These are phyloP conservation scores for Seiridium unicorne DNA, from an alignment of 2,329 filamentous ascomycete species.

Conservation along the genomic window DNA sequence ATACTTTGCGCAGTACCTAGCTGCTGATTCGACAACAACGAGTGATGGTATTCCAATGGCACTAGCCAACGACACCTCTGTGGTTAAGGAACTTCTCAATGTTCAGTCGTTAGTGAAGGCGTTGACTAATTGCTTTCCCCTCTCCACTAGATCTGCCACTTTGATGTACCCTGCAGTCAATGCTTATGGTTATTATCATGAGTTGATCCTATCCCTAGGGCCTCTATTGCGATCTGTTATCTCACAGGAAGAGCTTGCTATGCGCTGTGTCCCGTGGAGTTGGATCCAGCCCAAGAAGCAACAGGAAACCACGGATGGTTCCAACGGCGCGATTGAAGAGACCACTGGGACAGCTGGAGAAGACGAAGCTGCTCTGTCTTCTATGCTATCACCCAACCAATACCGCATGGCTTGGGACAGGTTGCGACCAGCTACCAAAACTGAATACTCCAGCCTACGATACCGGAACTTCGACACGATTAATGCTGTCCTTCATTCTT, in stretches of 20 bases:
- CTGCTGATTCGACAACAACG: constrained; percentile 31
- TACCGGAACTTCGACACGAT: constrained; percentile 76
- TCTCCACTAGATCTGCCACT: constrained; percentile 61
- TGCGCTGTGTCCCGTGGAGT: constrained; percentile 69
- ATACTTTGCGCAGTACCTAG: constrained; percentile 71
- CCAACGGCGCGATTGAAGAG: constrained; percentile 9
- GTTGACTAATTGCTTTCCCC: constrained; percentile 72
- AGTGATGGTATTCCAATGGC: constrained; percentile 35
- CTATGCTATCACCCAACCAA: constrained; percentile 20
- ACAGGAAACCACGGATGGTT: constrained; percentile 15
- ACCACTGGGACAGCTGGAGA: constrained; percentile 13
- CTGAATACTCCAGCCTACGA: constrained; percentile 32
- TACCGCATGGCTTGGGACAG: constrained; percentile 22
- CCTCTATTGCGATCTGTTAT: constrained; percentile 76
- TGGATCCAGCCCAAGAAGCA: constrained; percentile 48
- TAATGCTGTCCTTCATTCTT: constrained; percentile 72
- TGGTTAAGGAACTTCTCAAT: constrained; percentile 76
- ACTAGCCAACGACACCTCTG: constrained; percentile 66
- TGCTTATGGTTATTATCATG: constrained; percentile 77
- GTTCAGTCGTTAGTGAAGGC: constrained; percentile 75
- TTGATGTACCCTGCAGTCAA: constrained; percentile 75
- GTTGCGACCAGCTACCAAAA: constrained; percentile 18
- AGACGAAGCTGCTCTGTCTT: constrained; percentile 25
- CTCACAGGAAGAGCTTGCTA: constrained; percentile 79
- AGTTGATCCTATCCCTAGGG: constrained; percentile 73